These are phyloP conservation scores for Malus asiatica DNA, from an alignment of 306 rosid genomes.

Conservation along the genomic window DNA sequence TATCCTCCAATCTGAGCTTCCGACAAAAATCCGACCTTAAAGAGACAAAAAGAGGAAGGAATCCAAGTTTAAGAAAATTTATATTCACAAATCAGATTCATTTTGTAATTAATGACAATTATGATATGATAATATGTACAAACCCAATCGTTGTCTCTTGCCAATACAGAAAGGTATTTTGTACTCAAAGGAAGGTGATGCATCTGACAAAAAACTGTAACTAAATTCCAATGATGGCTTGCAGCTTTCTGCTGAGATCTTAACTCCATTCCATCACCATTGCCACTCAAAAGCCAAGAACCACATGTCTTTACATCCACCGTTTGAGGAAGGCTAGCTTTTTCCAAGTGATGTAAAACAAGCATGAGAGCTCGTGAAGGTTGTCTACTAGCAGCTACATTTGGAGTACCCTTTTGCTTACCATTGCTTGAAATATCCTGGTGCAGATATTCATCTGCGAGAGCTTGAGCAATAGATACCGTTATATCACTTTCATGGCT, in stretches of 20 bases:
- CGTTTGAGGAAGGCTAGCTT: conserved; percentile 60
- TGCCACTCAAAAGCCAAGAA: conserved; percentile 72
- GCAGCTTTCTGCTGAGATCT: conserved; percentile 86
- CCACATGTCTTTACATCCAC: conserved; percentile 76
- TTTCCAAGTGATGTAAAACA: conserved; percentile 75
- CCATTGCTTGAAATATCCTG: conserved; percentile 37
- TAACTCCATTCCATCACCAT: conserved; percentile 71
- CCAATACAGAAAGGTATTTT: conserved; percentile 74
- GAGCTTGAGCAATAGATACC: conserved; percentile 78
- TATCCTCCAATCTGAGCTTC: conserved; percentile 94
- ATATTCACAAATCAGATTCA: background rate
- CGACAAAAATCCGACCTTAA: conserved; percentile 82
- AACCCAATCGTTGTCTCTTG: conserved; percentile 97
- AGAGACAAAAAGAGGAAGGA: conserved; percentile 19
- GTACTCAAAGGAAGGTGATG: conserved; percentile 82
- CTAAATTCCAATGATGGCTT: conserved; percentile 86
- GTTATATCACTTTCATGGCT: conserved; percentile 59
- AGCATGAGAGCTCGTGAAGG: conserved; percentile 64
- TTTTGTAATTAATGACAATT: background rate
- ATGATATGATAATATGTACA: conserved; percentile 8
- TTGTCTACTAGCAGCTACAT: conserved; percentile 28
- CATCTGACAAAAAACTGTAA: conserved; percentile 76
- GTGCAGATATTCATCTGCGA: conserved; percentile 79
- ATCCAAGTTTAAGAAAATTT: conserved; percentile 5
- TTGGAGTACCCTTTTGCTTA: conserved; percentile 32